A percentile compares a stretch with the other conserved stretches of the same genome.
Evolutionary conservation across 129 eudicot species (phyloP).

Genomic region (Centella asiatica): DNA sequence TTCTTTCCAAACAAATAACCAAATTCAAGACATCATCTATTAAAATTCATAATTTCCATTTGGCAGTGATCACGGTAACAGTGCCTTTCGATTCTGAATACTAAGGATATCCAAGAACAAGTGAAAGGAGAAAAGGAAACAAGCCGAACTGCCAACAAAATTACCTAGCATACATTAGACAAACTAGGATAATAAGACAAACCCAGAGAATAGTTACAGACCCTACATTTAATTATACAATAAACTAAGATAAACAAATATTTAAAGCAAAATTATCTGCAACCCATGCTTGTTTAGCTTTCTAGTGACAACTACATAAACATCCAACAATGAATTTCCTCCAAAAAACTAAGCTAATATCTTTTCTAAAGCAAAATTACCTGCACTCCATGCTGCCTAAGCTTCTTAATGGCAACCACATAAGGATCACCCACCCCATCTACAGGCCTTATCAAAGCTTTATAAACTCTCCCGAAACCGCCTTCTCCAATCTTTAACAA

Average conservation of each 20-base stretch:
- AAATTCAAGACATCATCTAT: too few relatives aligned
- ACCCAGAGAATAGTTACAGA: not conserved
- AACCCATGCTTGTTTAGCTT: slow-evolving; percentile 40
- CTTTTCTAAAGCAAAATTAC: slow-evolving; percentile 16
- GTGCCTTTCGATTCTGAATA: not conserved
- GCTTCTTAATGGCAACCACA: slow-evolving; percentile 52
- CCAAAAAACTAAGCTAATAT: too few relatives aligned
- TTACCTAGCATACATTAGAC: not conserved
- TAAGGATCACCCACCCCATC: slow-evolving; percentile 26
- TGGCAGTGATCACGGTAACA: not conserved
- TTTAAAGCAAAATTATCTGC: slow-evolving; percentile 33
- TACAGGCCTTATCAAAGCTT: slow-evolving; percentile 30
- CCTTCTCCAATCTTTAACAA: slow-evolving; percentile 58
- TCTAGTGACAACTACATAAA: slow-evolving; percentile 44
- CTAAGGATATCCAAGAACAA: not conserved
- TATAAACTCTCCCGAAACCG: slow-evolving; percentile 61
- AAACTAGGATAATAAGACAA: not conserved
- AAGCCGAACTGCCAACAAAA: not conserved
- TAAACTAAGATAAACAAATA: not conserved
- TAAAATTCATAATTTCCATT: too few relatives aligned
- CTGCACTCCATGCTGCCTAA: slow-evolving; percentile 46
- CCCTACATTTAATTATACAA: not conserved
- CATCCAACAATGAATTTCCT: too few relatives aligned
- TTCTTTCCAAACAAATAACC: too few relatives aligned
- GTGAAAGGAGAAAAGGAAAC: not conserved